Evolutionary conservation across 202 grass and related monocot genomes (phyloP), one percentile per base, ranked within the genome.

Genomic region (Schoenoplectus tabernaemontani): DNA sequence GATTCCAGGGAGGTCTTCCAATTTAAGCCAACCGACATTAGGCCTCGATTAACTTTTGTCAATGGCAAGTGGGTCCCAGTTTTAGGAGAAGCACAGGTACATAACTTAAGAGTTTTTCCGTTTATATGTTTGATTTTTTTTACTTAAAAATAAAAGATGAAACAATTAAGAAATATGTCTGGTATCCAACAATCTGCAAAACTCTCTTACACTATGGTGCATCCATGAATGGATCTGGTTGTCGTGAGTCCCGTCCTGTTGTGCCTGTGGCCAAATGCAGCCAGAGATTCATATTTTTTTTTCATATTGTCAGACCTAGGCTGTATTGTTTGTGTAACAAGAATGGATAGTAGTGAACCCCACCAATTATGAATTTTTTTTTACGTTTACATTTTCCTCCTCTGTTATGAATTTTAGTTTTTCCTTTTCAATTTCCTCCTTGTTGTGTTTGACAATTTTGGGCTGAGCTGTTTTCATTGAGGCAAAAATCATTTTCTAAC

Each of bases 1-100:
- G 78, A 76, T 16, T 80, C 89, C 19, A 73, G 87, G 69, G 92
- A 96, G 76, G 57, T 78, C 56, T 38, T 92, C 3, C 78, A 85
- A 59, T 85, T 92, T 77, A 11, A 20, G 12, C 69, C 67, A 38
- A 3, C 75, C 34, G 75, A 64, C 12, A 57, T 96, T 54, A 84
- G 92, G 9, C 83, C 75, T 34, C 79, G 78, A 19, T 75, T 59
- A 28, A 41, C 84, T 13, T 90, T 83, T 77, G 5, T 44, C 28
- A 75, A 20, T 3, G 50, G 59, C 2, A 48, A 63, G 0, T 92
- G 89, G 89, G 17, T 96, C 58, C 68, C 78, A 0, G 54, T 86
- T 62, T 24, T 44, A 73, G 53, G 59, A 24, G 26, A 54, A 79
- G 54, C 26, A 66, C 47, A 79, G 57, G 58, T 79, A 79, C 19